Base-by-base conservation (phyloP, 495 filamentous ascomycete genomes). In the Saxophila tyrrhenica region DNA sequence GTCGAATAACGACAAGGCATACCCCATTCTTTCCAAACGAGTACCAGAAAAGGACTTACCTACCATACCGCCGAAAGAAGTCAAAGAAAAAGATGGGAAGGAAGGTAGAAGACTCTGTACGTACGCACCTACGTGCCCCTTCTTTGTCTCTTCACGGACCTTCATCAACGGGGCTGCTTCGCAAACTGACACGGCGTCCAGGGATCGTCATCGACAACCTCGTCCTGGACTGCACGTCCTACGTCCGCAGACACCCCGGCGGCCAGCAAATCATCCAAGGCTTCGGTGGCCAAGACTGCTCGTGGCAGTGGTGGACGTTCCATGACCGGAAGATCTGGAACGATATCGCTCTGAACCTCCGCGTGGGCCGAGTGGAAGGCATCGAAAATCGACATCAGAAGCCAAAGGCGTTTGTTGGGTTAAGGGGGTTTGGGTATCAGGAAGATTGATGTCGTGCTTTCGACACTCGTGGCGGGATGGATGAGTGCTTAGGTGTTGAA, bases 241-340 rank as follows among this genome's bases (percentile, higher is more conserved):
- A 54, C 39, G 20, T 48, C 25, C 2, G 43, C 22, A 29, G 45
- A 29, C 56, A 58, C 29, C 56, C 56, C 10, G 56, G 56, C n/a
- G 50, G 56, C 11, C 43, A 51, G 20, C 25, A 38, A n/a, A 58
- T 58, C n/a, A 58, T 58, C 35, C 7, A 21, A 2, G 46, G 50
- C 25, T 58, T 58, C 25, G 50, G 29, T 3, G 56, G 56, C 3
- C 44, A 48, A 10, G 44, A 58, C 24, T 58, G 56, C 51, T 29
- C 43, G 10, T 58, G 56, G 56, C 56, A 58, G 50, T 58, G 56
- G 56, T 58, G 44, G 43, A 48, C 50, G n/a, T 58, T 58, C 32
- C 56, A 58, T 25, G 25, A 21, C 20, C 25, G 39, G 39, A 19
- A 43, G 11, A 44, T 58, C 51, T 55, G 50, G 50, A 2, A 54